Percentiles rank a stretch among this genome's conserved stretches.
phyloP scores from a whole-genome alignment of 352 stramenopile genomes.

The Globisporangium nodosum region DNA sequence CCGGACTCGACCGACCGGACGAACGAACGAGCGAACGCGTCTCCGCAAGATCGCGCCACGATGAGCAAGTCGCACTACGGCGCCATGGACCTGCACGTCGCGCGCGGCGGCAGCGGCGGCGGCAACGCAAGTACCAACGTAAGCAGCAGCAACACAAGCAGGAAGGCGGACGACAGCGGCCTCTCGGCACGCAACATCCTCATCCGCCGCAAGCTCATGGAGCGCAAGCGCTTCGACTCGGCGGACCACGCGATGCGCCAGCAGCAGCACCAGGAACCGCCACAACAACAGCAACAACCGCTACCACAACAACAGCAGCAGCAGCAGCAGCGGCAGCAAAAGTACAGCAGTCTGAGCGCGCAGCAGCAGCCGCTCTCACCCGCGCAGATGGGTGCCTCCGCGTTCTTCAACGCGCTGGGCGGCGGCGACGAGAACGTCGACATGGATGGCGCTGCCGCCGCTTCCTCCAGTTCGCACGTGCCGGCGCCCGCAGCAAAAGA shows the following conservation, averaged over 20 bases:
- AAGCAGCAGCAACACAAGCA: not conserved
- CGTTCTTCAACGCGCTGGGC: slow-evolving; percentile 37
- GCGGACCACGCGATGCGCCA: slow-evolving; percentile 67
- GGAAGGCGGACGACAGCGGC: slow-evolving; percentile 23
- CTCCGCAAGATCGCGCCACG: not conserved
- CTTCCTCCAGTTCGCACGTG: not conserved
- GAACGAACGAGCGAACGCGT: too few species aligned
- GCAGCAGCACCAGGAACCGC: slow-evolving; percentile 21
- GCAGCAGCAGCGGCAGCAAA: slow-evolving; percentile 1
- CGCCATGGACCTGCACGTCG: slow-evolving; percentile 47
- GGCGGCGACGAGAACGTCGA: slow-evolving; percentile 19
- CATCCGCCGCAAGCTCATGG: slow-evolving; percentile 59
- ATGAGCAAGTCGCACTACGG: slow-evolving; percentile 33
- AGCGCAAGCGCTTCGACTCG: slow-evolving; percentile 82
- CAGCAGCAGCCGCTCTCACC: slow-evolving; percentile 18
- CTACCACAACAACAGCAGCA: slow-evolving; percentile 2
- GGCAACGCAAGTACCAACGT: slow-evolving; percentile 5
- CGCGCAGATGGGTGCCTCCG: slow-evolving; percentile 35
- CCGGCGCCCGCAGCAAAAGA: not conserved
- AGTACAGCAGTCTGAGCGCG: not conserved
- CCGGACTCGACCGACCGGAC: too few species aligned
- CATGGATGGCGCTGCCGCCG: slow-evolving; percentile 2
- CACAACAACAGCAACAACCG: slow-evolving; percentile 13
- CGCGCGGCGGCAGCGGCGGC: slow-evolving; percentile 3
- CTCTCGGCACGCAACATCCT: slow-evolving; percentile 79